These are phyloP conservation scores for Aspergillus tubingensis DNA, from an alignment of 2,329 filamentous ascomycete species.

Conservation along the genomic window DNA sequence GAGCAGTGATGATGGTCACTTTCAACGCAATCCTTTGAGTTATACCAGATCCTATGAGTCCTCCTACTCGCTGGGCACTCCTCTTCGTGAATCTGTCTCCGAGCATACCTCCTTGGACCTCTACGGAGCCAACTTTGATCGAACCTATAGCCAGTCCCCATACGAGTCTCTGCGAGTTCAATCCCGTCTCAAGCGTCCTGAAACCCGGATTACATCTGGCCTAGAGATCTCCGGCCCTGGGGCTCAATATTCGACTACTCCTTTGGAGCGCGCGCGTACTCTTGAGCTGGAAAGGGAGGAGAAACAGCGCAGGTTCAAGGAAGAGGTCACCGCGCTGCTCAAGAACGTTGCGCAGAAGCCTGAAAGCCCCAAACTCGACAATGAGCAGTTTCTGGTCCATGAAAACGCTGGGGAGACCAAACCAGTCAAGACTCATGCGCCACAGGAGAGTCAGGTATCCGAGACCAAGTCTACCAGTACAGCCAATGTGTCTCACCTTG, in stretches of 20 bases:
- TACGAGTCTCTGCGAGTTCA: constrained; percentile 9
- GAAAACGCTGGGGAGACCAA: background rate
- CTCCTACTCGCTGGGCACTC: background rate
- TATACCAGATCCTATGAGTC: constrained; percentile 11
- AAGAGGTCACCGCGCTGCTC: constrained; percentile 11
- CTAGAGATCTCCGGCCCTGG: background rate
- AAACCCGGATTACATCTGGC: constrained; percentile 2
- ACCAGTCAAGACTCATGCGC: background rate
- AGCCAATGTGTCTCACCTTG: background rate
- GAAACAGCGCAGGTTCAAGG: constrained; percentile 8
- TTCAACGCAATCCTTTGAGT: constrained; percentile 20
- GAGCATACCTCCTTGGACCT: constrained; percentile 3
- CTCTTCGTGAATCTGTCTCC: background rate
- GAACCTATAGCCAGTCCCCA: constrained; percentile 12
- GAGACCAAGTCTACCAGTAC: background rate
- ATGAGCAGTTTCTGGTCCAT: background rate
- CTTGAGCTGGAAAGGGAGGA: background rate
- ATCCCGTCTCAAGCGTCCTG: background rate
- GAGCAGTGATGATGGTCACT: constrained; percentile 4
- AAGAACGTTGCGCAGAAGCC: background rate
- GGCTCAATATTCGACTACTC: background rate
- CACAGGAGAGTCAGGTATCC: background rate
- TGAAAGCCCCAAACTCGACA: constrained; percentile 3
- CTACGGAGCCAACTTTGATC: constrained; percentile 16
- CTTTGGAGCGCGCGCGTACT: background rate